Evolutionary conservation across 2,329 filamentous ascomycete genomes (phyloP).

Genomic region (Cytospora leucostoma): DNA sequence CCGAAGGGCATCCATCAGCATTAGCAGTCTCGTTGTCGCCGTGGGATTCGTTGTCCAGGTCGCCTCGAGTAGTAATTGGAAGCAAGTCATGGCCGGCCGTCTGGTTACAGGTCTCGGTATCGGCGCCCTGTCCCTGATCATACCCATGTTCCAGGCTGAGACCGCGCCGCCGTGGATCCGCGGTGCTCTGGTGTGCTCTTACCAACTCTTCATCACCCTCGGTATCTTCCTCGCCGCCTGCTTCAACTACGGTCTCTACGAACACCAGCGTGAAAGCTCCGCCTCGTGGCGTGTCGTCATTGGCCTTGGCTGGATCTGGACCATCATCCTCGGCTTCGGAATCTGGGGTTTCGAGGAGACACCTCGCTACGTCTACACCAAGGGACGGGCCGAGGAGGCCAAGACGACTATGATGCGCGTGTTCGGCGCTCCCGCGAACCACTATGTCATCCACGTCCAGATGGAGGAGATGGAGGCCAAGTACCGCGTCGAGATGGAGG

Average conservation of each 20-base stretch:
- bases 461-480: conserved; percentile 57
- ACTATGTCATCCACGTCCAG: conserved; percentile 49
- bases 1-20: conserved; percentile 62
- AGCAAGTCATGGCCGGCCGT: conserved; percentile 66
- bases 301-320: conserved; percentile 54
- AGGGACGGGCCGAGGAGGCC: conserved; percentile 49
- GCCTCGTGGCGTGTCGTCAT: conserved; percentile 64
- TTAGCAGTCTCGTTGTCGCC: conserved; percentile 61
- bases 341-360: conserved; percentile 56
- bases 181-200: conserved; percentile 64
- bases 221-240: conserved; percentile 64
- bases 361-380: conserved; percentile 53
- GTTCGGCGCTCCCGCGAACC: conserved; percentile 47
- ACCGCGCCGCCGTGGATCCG: conserved; percentile 67
- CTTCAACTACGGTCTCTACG: conserved; percentile 63
- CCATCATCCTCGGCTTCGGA: conserved; percentile 48
- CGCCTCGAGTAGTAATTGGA: conserved; percentile 56
- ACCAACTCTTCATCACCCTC: conserved; percentile 72
- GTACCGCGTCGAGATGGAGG: conserved; percentile 48
- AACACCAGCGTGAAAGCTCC: conserved; percentile 46
- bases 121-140: conserved; percentile 63
- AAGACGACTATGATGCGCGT: conserved; percentile 50
- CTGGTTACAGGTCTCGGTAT: conserved; percentile 68
- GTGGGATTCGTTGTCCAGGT: conserved; percentile 71
- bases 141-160: conserved; percentile 76